Evolutionary conservation across 73 alveolate species (phyloP).

Genomic region (Symbiodinium pilosum): DNA sequence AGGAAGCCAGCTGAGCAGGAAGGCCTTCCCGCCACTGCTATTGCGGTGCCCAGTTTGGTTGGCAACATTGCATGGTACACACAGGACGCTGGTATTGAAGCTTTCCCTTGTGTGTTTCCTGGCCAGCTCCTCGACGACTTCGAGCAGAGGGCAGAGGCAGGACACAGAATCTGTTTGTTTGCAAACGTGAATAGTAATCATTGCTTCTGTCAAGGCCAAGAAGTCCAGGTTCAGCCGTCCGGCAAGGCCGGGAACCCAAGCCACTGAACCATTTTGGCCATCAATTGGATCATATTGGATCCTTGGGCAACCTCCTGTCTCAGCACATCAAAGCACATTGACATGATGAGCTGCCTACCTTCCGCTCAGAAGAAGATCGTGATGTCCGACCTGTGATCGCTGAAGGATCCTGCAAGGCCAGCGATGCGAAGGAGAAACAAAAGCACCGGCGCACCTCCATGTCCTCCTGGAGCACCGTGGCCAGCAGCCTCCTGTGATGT

Average conservation of each 20-base stretch:
- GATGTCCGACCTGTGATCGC: conserved; percentile 28
- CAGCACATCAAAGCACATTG: no score
- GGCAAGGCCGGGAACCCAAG: background rate
- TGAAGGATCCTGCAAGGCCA: background rate
- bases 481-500: background rate
- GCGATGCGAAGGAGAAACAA: background rate
- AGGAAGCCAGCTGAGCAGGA: background rate
- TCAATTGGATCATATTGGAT: background rate
- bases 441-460: background rate
- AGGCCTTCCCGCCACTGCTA: background rate
- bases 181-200: no score
- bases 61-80: no score
- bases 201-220: background rate
- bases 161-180: no score
- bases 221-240: background rate
- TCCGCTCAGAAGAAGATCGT: conserved; percentile 20
- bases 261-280: background rate
- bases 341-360: background rate
- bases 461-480: no score
- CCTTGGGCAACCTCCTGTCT: no score
- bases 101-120: background rate
- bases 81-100: background rate
- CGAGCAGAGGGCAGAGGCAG: background rate
- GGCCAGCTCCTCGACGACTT: background rate
- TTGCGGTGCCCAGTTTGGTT: background rate